Evolutionary conservation across 495 filamentous ascomycete genomes (phyloP).

Genomic region (Cercophora scortea): DNA sequence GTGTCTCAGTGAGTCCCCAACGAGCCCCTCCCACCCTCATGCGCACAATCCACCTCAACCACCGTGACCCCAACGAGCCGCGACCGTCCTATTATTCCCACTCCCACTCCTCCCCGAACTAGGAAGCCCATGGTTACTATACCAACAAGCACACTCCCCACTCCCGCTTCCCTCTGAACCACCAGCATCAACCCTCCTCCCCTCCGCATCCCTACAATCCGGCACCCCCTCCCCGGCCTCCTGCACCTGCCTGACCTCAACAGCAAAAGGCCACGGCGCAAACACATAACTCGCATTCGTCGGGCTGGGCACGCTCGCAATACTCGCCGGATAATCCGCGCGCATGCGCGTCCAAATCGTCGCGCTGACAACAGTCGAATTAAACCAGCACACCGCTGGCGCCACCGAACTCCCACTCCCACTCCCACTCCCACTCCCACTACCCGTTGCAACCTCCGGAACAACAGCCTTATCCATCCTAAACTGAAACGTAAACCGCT

Average conservation of each 20-base stretch:
- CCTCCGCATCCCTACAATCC: conserved; percentile 19
- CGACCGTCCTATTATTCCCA: no score
- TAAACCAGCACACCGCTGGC: conserved; percentile 41
- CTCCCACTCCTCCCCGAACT: no score
- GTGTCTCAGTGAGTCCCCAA: no score
- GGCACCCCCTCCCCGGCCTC: conserved; percentile 30
- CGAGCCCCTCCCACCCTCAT: no score
- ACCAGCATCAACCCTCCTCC: background rate
- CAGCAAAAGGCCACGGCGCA: conserved; percentile 39
- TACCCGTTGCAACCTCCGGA: conserved; percentile 23
- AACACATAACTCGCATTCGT: conserved; percentile 11
- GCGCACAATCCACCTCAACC: no score
- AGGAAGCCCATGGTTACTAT: conserved; percentile 6
- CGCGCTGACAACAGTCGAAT: conserved; percentile 38
- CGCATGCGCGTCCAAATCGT: conserved; percentile 45
- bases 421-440: no score
- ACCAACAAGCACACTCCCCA: conserved; percentile 13
- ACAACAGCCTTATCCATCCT: conserved; percentile 35
- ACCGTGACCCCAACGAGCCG: no score
- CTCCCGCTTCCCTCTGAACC: background rate
- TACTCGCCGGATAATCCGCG: conserved; percentile 27
- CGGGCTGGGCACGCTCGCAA: background rate
- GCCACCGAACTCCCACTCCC: no score
- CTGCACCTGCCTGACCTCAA: conserved; percentile 36
- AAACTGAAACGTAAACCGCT: conserved; percentile 45